Evolutionary conservation across 371 early-diverging fungal species (phyloP).

Genomic region (Haplosporangium sp.): DNA sequence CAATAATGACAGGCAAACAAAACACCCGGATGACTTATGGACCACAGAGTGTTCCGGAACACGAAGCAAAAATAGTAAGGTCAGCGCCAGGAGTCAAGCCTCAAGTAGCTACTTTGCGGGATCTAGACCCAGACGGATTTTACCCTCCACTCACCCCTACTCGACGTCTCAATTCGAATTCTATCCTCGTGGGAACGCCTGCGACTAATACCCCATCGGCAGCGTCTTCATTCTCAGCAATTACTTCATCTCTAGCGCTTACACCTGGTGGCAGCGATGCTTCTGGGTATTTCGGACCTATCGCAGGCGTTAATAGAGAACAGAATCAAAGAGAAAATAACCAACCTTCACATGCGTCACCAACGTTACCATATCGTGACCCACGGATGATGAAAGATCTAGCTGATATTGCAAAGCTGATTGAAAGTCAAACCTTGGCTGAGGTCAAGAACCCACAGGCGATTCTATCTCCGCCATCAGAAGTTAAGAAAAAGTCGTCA

Average conservation of each 20-base stretch:
- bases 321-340: not conserved
- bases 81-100: constrained; percentile 34
- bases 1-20: not conserved
- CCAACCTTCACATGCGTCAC: not conserved
- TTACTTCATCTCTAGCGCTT: not conserved
- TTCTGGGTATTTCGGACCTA: not conserved
- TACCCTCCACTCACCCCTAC: constrained; percentile 32
- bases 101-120: not conserved
- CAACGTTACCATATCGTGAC: constrained; percentile 18
- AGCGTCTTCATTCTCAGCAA: constrained; percentile 24
- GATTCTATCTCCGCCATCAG: constrained; percentile 9
- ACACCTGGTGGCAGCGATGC: not conserved
- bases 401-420: constrained; percentile 33
- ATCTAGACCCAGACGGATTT: constrained; percentile 19
- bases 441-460: constrained; percentile 40
- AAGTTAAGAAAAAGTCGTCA: not conserved
- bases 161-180: constrained; percentile 8
- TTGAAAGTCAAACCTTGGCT: constrained; percentile 14
- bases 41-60: constrained; percentile 46
- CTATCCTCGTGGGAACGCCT: constrained; percentile 30
- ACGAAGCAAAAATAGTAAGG: constrained; percentile 32
- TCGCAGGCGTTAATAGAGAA: not conserved
- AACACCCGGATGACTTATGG: not conserved
- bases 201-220: constrained; percentile 4
- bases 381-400: constrained; percentile 35